Evolutionary conservation across 495 filamentous ascomycete genomes (phyloP), one percentile per base, ranked within the genome.

Genomic region (Neurospora terricola): DNA sequence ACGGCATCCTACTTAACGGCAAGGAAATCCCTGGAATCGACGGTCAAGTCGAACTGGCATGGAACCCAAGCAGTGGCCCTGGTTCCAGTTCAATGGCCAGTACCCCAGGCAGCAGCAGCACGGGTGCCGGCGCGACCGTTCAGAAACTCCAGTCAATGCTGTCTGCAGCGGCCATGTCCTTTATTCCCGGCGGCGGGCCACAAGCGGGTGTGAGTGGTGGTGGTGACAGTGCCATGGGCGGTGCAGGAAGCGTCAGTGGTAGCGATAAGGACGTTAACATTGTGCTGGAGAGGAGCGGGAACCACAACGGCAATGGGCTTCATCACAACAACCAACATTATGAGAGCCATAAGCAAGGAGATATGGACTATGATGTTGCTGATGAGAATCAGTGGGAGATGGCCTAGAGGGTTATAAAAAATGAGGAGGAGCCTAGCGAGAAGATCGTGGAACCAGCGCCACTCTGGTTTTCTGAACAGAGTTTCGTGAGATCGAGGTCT

Each of bases 31-130:
- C 93, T 3, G 87, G 87, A 18, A 86, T 97, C 34, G 94, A 83
- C 8, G 81, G 92, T 54, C 91, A 91, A 73, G 84, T 97, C 34
- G 90, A 96, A 70, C 82, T 94, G 30, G 78, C 86, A 16, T 99
- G 96, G 96, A 85, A 91, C 45, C 80, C 80, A 69, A 69, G 82
- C 75, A 8, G 79, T 86, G 69, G 86, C 84, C 69, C 82, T 82
- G 6, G 82, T 83, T 39, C 43, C 40, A 59, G 62, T 9, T 72
- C 77, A 0, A 40, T 43, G 3, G 66, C 74, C 37, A 73, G 72
- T 23, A 75, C 73, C 11, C 68, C 71, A 27, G 30, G 73, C 71
- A 38, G 71, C 66, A 18, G n/a, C 69, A 72, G 43, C 38, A 40
- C 42, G 12, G 36, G 12, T n/a, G 23, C 27, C 27, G 70, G 42